phyloP scores from a whole-genome alignment of 1,139 yeast genomes.

The Hansenula anomala region DNA sequence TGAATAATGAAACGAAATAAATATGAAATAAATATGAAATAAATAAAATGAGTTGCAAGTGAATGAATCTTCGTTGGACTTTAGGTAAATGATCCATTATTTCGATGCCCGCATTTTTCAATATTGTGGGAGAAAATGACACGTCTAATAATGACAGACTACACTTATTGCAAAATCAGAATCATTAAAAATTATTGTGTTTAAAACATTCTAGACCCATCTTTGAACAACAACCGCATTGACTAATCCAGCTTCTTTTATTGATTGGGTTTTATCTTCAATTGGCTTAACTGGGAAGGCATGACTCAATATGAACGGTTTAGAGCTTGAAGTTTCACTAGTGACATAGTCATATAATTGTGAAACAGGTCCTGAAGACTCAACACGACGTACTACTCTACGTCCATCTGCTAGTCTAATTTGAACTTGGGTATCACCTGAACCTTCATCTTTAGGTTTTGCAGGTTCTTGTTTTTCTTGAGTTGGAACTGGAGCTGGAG shows the following conservation, averaged over 20 bases:
- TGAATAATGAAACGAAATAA: too few species aligned
- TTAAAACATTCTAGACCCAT: constrained; percentile 35
- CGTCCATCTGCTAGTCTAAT: constrained; percentile 83
- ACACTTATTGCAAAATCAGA: neutral
- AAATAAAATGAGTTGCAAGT: too few species aligned
- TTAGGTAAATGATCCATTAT: too few species aligned
- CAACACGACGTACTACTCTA: constrained; percentile 59
- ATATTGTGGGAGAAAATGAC: too few species aligned
- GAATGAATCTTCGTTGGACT: too few species aligned
- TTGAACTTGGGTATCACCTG: constrained; percentile 76
- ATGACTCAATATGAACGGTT: constrained; percentile 62
- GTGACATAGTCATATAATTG: constrained; percentile 65
- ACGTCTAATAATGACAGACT: too few species aligned
- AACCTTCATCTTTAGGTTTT: constrained; percentile 30
- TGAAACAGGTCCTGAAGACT: constrained; percentile 62
- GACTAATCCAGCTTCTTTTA: constrained; percentile 71
- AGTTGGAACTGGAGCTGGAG: constrained; percentile 15
- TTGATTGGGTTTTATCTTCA: constrained; percentile 48
- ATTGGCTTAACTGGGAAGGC: constrained; percentile 83
- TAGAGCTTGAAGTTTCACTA: constrained; percentile 36
- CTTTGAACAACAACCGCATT: constrained; percentile 91
- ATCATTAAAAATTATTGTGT: neutral
- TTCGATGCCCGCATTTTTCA: too few species aligned
- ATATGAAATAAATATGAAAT: neutral
- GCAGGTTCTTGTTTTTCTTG: constrained; percentile 16